A percentile compares a stretch with the other conserved stretches of the same genome.
These are phyloP conservation scores for Coemansia sp. DNA, from an alignment of 192 early-diverging fungal species.

Conservation along the genomic window DNA sequence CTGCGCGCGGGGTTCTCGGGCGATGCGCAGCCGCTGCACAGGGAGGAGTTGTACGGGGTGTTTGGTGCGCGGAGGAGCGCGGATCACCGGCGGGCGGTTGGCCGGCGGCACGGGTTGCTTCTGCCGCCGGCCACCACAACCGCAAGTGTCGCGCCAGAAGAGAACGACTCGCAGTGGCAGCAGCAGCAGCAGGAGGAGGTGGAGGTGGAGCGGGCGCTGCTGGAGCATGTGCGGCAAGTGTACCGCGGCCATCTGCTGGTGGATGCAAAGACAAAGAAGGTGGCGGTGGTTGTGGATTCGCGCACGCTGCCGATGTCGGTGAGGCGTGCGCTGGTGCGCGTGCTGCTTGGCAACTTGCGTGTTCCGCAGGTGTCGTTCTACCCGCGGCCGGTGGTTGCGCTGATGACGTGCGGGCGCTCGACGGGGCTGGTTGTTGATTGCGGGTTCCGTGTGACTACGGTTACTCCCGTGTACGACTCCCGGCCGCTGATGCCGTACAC, in stretches of 20 bases:
- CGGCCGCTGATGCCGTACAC: constrained; percentile 19
- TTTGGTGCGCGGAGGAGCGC: background rate
- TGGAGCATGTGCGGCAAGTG: constrained; percentile 31
- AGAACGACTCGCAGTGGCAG: too few species aligned
- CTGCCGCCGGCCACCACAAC: background rate
- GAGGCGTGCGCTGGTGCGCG: constrained; percentile 66
- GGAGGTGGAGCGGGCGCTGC: constrained; percentile 15
- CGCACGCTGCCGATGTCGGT: constrained; percentile 67
- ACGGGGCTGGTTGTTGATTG: constrained; percentile 87
- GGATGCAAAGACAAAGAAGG: constrained; percentile 82
- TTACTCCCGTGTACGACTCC: constrained; percentile 67
- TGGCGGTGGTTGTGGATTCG: constrained; percentile 72
- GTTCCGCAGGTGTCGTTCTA: constrained; percentile 80
- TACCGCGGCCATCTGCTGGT: constrained; percentile 64
- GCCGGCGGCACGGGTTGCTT: constrained; percentile 3
- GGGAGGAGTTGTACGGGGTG: constrained; percentile 57
- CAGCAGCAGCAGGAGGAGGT: constrained; percentile 13
- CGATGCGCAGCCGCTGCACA: constrained; percentile 74
- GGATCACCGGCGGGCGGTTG: background rate
- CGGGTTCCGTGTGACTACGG: constrained; percentile 73
- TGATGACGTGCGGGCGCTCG: constrained; percentile 73
- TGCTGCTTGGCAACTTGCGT: constrained; percentile 75
- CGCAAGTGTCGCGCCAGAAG: background rate
- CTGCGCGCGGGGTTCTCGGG: constrained; percentile 86
- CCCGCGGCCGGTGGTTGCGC: constrained; percentile 66